Evolutionary conservation across 495 filamentous ascomycete species (phyloP).

Genomic region (Bathelium albidoporum): DNA sequence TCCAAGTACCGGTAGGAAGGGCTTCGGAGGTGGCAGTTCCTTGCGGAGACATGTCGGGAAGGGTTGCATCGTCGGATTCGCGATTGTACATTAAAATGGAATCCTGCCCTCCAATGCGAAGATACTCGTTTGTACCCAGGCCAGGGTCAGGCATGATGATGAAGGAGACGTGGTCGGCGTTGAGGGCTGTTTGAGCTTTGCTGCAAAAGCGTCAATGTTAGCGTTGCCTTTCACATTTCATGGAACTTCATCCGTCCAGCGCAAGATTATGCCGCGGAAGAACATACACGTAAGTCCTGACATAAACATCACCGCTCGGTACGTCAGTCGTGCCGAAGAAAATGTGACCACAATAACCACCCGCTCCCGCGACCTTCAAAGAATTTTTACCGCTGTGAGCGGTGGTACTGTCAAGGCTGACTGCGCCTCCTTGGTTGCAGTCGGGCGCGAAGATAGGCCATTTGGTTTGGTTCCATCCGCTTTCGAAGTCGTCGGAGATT

Average conservation of each 20-base stretch:
- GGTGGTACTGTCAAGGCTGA: slow-evolving; percentile 40
- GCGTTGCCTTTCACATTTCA: slow-evolving; percentile 16
- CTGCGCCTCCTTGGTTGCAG: slow-evolving; percentile 47
- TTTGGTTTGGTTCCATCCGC: slow-evolving; percentile 40
- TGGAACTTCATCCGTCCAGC: background rate
- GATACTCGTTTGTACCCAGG: slow-evolving; percentile 44
- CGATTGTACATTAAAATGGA: slow-evolving; percentile 52
- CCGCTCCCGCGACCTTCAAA: slow-evolving; percentile 41
- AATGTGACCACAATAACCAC: slow-evolving; percentile 49
- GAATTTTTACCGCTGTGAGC: slow-evolving; percentile 48
- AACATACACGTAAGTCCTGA: slow-evolving; percentile 44
- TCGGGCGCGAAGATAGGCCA: slow-evolving; percentile 47
- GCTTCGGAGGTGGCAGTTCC: slow-evolving; percentile 41
- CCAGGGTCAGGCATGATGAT: slow-evolving; percentile 51
- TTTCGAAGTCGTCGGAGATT: slow-evolving; percentile 44
- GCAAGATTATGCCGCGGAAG: background rate
- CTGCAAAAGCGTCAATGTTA: slow-evolving; percentile 27
- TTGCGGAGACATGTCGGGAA: slow-evolving; percentile 47
- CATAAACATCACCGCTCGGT: slow-evolving; percentile 46
- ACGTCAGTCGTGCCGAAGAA: slow-evolving; percentile 48
- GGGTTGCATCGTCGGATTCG: slow-evolving; percentile 50
- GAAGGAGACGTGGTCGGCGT: slow-evolving; percentile 46
- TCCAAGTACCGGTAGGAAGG: slow-evolving; percentile 39
- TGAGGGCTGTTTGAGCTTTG: slow-evolving; percentile 43
- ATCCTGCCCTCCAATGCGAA: slow-evolving; percentile 48